A percentile compares a stretch with the other conserved stretches of the same genome.
These are phyloP conservation scores for Mycena crocata DNA, from an alignment of 768 basidiomycete species.

Conservation along the genomic window DNA sequence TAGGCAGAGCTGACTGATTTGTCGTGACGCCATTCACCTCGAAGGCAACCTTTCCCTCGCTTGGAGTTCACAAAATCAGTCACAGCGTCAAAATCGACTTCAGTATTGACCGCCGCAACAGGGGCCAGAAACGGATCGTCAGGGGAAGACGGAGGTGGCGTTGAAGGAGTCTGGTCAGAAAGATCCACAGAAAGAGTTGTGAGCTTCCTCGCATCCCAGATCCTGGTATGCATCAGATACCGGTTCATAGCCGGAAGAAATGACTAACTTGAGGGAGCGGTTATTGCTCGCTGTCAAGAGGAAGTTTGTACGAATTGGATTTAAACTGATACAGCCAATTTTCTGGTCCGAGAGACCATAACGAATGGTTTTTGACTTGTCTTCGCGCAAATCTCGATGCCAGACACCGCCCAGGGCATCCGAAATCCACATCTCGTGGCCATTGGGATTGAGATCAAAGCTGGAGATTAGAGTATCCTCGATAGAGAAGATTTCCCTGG, in stretches of 20 bases:
- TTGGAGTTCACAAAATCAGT: conserved; percentile 62
- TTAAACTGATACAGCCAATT: conserved; percentile 84
- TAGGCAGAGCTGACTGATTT: conserved; percentile 87
- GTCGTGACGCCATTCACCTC: conserved; percentile 75
- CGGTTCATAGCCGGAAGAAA: not conserved
- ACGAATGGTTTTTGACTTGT: conserved; percentile 63
- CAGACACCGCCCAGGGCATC: conserved; percentile 78
- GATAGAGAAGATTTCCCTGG: conserved; percentile 74
- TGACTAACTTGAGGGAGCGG: conserved; percentile 72
- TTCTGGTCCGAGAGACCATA: conserved; percentile 78
- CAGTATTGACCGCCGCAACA: conserved; percentile 31
- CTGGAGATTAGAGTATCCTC: conserved; percentile 75
- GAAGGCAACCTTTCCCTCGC: conserved; percentile 64
- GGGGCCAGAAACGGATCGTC: conserved; percentile 30
- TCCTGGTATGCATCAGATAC: conserved; percentile 51
- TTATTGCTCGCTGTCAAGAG: conserved; percentile 83
- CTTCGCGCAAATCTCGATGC: conserved; percentile 80
- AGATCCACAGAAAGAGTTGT: conserved; percentile 52
- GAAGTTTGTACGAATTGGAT: conserved; percentile 74
- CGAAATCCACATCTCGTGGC: conserved; percentile 88
- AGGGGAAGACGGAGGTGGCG: conserved; percentile 44
- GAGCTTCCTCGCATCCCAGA: conserved; percentile 86
- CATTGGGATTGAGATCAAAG: conserved; percentile 74
- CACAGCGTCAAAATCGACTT: conserved; percentile 58
- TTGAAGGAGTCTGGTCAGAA: conserved; percentile 41